These are phyloP conservation scores for Aspergillus vadensis DNA, from an alignment of 2,329 filamentous ascomycete species.

Conservation along the genomic window DNA sequence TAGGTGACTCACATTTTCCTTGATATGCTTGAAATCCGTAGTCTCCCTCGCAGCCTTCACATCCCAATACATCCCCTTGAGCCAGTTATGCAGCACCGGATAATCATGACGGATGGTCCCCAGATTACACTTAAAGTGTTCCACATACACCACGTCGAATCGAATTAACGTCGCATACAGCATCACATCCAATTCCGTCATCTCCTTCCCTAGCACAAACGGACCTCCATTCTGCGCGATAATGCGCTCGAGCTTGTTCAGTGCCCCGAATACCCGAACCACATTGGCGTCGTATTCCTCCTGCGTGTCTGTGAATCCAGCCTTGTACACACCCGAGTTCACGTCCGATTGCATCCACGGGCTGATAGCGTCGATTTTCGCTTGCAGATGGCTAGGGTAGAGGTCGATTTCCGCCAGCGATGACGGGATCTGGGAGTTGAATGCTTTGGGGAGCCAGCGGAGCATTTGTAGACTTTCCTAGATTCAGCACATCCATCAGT, in stretches of 20 bases:
- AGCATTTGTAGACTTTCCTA: slow-evolving; percentile 51
- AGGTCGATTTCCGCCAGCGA: slow-evolving; percentile 50
- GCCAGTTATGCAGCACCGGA: slow-evolving; percentile 62
- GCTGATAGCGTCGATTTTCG: slow-evolving; percentile 55
- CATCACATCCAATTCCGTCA: slow-evolving; percentile 63
- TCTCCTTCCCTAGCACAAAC: slow-evolving; percentile 55
- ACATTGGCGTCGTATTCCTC: slow-evolving; percentile 58
- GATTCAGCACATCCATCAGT: neutral
- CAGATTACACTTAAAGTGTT: slow-evolving; percentile 69
- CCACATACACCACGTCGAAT: slow-evolving; percentile 63
- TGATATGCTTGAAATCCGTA: slow-evolving; percentile 68
- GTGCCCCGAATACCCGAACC: slow-evolving; percentile 58
- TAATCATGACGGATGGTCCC: slow-evolving; percentile 63
- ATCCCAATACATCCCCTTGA: slow-evolving; percentile 62
- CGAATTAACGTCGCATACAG: slow-evolving; percentile 61
- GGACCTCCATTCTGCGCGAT: slow-evolving; percentile 53
- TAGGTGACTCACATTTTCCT: slow-evolving; percentile 54
- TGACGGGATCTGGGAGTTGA: slow-evolving; percentile 51
- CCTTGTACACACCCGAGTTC: slow-evolving; percentile 63
- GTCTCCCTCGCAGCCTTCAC: slow-evolving; percentile 57
- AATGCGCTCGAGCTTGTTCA: slow-evolving; percentile 60
- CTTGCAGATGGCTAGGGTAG: slow-evolving; percentile 54
- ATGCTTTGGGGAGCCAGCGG: slow-evolving; percentile 59
- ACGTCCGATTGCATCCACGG: slow-evolving; percentile 59
- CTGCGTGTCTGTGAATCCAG: slow-evolving; percentile 61